Percentiles rank a stretch among this genome's conserved stretches.
Conservation (phyloP, 306 rosid species). For the Vigna hirtella region DNA sequence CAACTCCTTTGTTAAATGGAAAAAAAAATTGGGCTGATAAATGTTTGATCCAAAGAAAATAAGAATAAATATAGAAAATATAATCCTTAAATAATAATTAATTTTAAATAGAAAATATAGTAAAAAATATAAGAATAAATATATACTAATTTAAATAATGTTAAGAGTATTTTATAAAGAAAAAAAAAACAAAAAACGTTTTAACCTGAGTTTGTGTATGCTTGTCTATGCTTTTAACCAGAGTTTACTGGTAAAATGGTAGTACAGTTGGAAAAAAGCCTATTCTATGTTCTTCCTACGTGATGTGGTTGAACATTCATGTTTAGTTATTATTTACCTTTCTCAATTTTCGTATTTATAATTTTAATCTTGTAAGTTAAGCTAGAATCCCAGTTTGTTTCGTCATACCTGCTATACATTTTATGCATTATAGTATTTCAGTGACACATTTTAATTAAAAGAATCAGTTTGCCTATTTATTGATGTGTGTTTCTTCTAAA, state of each 20-base stretch:
- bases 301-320: slow-evolving; percentile 1
- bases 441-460: neutral
- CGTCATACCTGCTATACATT: neutral
- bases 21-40: no score
- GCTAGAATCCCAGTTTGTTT: slow-evolving; percentile 22
- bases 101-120: no score
- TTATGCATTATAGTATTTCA: slow-evolving; percentile 24
- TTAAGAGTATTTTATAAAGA: no score
- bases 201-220: neutral
- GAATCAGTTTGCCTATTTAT: neutral
- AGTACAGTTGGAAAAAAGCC: neutral
- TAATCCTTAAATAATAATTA: no score
- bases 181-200: no score
- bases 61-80: no score
- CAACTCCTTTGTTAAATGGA: no score
- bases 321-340: slow-evolving; percentile 19
- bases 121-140: no score
- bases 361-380: neutral
- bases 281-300: slow-evolving; percentile 2
- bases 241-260: neutral
- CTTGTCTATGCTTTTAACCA: slow-evolving; percentile 16
- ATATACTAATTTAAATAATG: no score
- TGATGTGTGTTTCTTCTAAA: slow-evolving; percentile 27
- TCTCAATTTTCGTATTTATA: neutral
- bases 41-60: no score